phyloP scores from a whole-genome alignment of 176 grass and related monocot genomes.

The Metroxylon sagu region DNA sequence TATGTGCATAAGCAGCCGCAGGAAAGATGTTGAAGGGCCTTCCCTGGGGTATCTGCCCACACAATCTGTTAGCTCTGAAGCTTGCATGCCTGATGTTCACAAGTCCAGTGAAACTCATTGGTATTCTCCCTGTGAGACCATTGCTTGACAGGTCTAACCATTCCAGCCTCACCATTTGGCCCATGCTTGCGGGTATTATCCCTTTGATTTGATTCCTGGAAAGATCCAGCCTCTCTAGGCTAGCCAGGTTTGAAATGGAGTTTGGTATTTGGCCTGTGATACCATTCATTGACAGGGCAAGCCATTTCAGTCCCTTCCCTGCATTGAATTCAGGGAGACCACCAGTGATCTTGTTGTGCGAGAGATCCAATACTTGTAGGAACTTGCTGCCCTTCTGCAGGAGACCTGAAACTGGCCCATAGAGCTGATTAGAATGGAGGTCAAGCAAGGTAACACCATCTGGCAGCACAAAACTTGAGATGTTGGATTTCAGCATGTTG shows the following conservation, averaged over 20 bases:
- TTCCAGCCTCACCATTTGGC: slow-evolving; percentile 29
- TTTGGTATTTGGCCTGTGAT: slow-evolving; percentile 54
- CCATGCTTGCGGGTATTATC: slow-evolving; percentile 43
- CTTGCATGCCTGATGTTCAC: slow-evolving; percentile 41
- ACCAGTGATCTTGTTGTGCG: slow-evolving; percentile 52
- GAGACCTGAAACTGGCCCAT: slow-evolving; percentile 6
- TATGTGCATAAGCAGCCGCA: slow-evolving; percentile 56
- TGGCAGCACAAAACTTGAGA: slow-evolving; percentile 16
- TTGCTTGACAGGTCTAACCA: slow-evolving; percentile 63
- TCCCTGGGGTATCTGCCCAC: slow-evolving; percentile 56
- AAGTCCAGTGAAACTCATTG: slow-evolving; percentile 36
- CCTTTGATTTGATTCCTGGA: slow-evolving; percentile 55
- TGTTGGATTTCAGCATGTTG: slow-evolving; percentile 2
- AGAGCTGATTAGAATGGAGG: slow-evolving; percentile 11
- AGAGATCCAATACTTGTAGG: slow-evolving; percentile 45
- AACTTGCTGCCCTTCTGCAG: not conserved
- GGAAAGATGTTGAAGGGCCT: slow-evolving; percentile 56
- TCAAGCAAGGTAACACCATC: slow-evolving; percentile 9
- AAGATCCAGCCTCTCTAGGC: slow-evolving; percentile 46
- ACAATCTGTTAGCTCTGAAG: slow-evolving; percentile 58
- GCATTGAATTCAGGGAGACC: slow-evolving; percentile 37
- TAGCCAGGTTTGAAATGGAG: slow-evolving; percentile 35
- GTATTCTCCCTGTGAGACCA: slow-evolving; percentile 52
- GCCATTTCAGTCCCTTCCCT: slow-evolving; percentile 25
- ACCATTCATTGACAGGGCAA: slow-evolving; percentile 48